phyloP scores from a whole-genome alignment of 257 asterid genomes.

The Solanum pimpinellifolium region DNA sequence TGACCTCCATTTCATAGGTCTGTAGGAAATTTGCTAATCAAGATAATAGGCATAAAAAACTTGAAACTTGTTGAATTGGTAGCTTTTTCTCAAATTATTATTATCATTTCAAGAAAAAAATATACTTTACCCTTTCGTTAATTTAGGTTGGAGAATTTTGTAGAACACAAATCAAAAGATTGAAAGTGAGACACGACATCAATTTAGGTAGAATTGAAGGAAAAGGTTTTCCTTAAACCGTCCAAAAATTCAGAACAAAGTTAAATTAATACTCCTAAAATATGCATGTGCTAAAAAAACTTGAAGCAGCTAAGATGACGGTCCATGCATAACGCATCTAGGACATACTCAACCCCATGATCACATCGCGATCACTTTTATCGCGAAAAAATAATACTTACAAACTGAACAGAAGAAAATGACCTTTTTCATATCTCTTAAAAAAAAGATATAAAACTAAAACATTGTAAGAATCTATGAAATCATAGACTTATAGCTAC shows the following conservation, averaged over 20 bases:
- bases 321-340: slow-evolving; percentile 11
- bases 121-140: background rate
- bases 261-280: background rate
- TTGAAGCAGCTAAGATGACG: background rate
- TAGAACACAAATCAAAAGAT: background rate
- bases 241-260: background rate
- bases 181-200: background rate
- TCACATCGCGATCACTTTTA: background rate
- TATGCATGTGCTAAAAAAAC: background rate
- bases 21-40: background rate
- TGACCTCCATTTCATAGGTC: background rate
- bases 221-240: background rate
- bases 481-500: background rate
- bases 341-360: background rate
- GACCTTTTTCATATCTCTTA: background rate
- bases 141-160: background rate
- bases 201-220: background rate
- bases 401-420: background rate
- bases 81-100: background rate
- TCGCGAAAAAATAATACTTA: background rate
- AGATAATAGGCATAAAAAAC: background rate
- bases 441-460: background rate
- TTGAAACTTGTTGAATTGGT: background rate
- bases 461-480: background rate
- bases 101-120: background rate